A percentile compares a stretch with the other conserved stretches of the same genome.
Conservation (phyloP, 495 filamentous ascomycete genomes). For the Aspergillus sclerotioniger region DNA sequence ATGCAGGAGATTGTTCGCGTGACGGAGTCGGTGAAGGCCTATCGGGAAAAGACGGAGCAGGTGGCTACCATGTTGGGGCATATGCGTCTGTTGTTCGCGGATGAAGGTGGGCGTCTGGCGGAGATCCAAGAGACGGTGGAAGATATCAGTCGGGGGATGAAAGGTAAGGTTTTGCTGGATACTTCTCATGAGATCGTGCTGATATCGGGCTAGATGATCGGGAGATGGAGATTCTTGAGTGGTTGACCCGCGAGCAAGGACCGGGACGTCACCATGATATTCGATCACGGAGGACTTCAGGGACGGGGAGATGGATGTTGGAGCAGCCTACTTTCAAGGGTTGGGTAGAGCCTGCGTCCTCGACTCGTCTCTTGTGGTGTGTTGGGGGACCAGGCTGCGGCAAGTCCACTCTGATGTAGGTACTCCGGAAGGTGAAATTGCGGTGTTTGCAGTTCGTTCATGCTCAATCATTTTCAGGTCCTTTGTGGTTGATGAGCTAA, state of each 20-base stretch:
- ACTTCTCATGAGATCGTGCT: background rate
- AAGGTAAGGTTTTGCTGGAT: background rate
- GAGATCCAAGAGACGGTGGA: slow-evolving; percentile 6
- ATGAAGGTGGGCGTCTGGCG: background rate
- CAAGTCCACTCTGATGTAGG: slow-evolving; percentile 7
- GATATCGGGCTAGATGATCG: background rate
- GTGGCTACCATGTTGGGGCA: background rate
- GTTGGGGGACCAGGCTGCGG: slow-evolving; percentile 3
- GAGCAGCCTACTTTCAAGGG: background rate
- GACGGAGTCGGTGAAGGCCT: background rate
- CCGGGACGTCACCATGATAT: slow-evolving; percentile 5
- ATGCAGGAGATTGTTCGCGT: background rate
- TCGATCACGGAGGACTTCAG: slow-evolving; percentile 3
- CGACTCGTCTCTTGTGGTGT: slow-evolving; percentile 3
- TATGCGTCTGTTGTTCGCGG: background rate
- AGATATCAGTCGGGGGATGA: background rate
- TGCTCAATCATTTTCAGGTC: background rate
- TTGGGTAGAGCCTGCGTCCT: background rate
- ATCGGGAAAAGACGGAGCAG: slow-evolving; percentile 1
- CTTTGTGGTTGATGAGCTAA: slow-evolving; percentile 2
- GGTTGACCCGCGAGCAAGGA: slow-evolving; percentile 1
- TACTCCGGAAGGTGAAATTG: background rate
- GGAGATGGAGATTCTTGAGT: slow-evolving; percentile 10
- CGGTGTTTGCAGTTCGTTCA: background rate
- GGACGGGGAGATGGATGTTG: slow-evolving; percentile 5